Conservation (phyloP, 805 yeast species). For the Isabelozyma rhagii region DNA sequence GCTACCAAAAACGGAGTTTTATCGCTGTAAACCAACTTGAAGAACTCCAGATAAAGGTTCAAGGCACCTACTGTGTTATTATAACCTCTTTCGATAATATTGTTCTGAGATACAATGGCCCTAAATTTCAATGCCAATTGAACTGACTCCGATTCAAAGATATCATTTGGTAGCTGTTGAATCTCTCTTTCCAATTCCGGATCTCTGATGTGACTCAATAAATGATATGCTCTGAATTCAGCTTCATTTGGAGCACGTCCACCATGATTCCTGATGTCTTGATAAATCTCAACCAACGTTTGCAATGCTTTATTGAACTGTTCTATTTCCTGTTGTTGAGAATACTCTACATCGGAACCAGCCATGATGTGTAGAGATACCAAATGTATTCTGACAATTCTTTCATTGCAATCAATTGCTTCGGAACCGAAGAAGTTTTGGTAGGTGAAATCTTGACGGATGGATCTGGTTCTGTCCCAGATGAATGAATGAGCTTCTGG, state of each 20-base stretch:
- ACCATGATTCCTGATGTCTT: slow-evolving; percentile 70
- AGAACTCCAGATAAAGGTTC: slow-evolving; percentile 62
- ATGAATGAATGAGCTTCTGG: slow-evolving; percentile 87
- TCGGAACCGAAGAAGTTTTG: slow-evolving; percentile 93
- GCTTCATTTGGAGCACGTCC: slow-evolving; percentile 79
- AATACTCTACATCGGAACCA: slow-evolving; percentile 62
- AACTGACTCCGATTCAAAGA: slow-evolving; percentile 54
- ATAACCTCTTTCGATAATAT: slow-evolving; percentile 52
- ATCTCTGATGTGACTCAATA: slow-evolving; percentile 76
- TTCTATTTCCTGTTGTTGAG: slow-evolving; percentile 93
- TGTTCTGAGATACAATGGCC: slow-evolving; percentile 61
- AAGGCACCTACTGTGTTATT: slow-evolving; percentile 51
- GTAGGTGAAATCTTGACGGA: slow-evolving; percentile 94
- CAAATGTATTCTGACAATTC: slow-evolving; percentile 85
- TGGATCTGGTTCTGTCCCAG: slow-evolving; percentile 97
- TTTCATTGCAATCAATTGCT: slow-evolving; percentile 88
- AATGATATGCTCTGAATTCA: slow-evolving; percentile 85
- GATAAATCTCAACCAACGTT: slow-evolving; percentile 82
- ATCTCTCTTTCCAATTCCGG: slow-evolving; percentile 77
- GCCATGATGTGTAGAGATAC: slow-evolving; percentile 85
- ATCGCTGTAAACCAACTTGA: slow-evolving; percentile 45
- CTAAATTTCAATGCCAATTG: slow-evolving; percentile 74
- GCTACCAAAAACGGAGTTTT: slow-evolving; percentile 64
- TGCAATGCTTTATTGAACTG: slow-evolving; percentile 90
- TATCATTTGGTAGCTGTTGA: slow-evolving; percentile 59